Conservation (phyloP, 2,329 filamentous ascomycete species). For the Didymellaceae sp. region DNA sequence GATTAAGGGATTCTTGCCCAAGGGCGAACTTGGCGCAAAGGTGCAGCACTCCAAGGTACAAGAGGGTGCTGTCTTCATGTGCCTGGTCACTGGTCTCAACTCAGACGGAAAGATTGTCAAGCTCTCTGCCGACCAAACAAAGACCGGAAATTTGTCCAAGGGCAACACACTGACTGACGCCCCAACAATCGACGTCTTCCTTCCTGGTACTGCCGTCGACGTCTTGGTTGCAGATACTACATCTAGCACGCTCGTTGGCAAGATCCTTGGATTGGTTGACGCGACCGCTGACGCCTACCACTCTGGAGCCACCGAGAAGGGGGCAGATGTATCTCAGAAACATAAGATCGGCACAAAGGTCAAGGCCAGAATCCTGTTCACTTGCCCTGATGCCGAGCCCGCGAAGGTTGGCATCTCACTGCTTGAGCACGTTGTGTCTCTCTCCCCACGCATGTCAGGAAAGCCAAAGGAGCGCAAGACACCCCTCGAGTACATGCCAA, state of each 20-base stretch:
- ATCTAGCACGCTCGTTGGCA: constrained; percentile 78
- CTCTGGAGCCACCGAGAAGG: constrained; percentile 75
- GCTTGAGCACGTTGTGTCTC: constrained; percentile 78
- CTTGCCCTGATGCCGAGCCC: constrained; percentile 77
- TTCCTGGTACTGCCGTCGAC: constrained; percentile 90
- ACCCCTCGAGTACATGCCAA: constrained; percentile 67
- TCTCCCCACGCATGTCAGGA: constrained; percentile 56
- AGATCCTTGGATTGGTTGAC: constrained; percentile 90
- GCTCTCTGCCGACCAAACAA: constrained; percentile 75
- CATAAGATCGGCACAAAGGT: constrained; percentile 85
- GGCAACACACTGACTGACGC: constrained; percentile 73
- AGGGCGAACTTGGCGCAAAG: constrained; percentile 75
- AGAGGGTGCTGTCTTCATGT: constrained; percentile 84
- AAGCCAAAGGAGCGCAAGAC: constrained; percentile 54
- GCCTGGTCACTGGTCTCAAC: constrained; percentile 76
- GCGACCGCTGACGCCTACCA: constrained; percentile 91
- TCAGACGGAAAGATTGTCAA: constrained; percentile 85
- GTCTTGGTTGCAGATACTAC: constrained; percentile 80
- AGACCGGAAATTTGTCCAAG: constrained; percentile 71
- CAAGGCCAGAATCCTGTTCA: constrained; percentile 86
- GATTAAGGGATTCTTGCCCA: constrained; percentile 82
- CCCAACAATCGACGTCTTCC: constrained; percentile 85
- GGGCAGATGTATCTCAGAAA: constrained; percentile 73
- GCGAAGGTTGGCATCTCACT: constrained; percentile 88
- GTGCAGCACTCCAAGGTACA: constrained; percentile 73